Evolutionary conservation across 2,329 filamentous ascomycete genomes (phyloP), one percentile per base, ranked within the genome.

Genomic region (Cercospora canescens): DNA sequence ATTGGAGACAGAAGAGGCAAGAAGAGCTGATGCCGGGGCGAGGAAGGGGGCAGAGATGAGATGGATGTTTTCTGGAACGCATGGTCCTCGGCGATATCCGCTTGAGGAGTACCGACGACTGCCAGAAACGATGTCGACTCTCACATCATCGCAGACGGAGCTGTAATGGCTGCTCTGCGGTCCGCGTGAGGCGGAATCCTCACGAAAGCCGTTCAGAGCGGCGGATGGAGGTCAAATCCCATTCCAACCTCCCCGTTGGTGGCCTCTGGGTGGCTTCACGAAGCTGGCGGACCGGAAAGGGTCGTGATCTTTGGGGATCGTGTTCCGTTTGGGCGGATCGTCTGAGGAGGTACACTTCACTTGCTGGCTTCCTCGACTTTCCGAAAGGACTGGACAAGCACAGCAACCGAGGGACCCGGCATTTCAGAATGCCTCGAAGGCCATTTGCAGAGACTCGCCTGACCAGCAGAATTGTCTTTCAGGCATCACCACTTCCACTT

Each of bases 251-350:
- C 48, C 60, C 37, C 60, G 60, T 62, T 50, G 60, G 60, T 62
- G 48, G 48, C 50, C 55, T 50, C 62, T 64, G 62, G 55, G 55
- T 39, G 55, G 62, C 62, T 64, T 54, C 35, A n/a, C 54, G 62
- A 64, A 59, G 62, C 62, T 50, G 62, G 62, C 62, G 55, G 57
- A 57, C 48, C 32, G 62, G 62, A 59, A 41, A 48, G 55, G 62
- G 62, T 58, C 55, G 52, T 60, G 57, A 32, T 48, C 57, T 60
- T 60, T 28, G 57, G 37, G 32, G 57, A 41, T 48, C 18, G 30
- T 45, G 30, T 28, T 58, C 21, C n/a, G 30, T 37, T 35, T 35
- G 34, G 55, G 21, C 55, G 21, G 12, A 32, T 26, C 12, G n/a
- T 35, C 30, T 32, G 18, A 39, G 18, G 34, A 58, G 21, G 18